Conservation (phyloP, 257 asterid genomes). For the Gentiana macrophylla region DNA sequence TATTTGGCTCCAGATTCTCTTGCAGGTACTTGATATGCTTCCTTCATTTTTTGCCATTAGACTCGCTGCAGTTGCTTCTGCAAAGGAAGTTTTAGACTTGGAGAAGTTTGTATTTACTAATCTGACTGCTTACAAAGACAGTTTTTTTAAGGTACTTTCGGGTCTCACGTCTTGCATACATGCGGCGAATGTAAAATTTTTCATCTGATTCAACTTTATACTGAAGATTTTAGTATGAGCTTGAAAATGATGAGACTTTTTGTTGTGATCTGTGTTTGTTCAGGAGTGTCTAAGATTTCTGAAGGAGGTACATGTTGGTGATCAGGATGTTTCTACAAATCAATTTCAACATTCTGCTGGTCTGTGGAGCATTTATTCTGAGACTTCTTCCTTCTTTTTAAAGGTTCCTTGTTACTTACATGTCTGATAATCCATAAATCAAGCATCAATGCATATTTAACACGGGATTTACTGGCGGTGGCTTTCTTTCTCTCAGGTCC, state of each 20-base stretch:
- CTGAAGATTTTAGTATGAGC: neutral
- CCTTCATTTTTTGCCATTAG: conserved; percentile 70
- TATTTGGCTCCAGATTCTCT: conserved; percentile 46
- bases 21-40: conserved; percentile 54
- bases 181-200: neutral
- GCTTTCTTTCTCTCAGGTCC: conserved; percentile 45
- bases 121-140: conserved; percentile 47
- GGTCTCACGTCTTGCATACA: neutral
- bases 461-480: neutral
- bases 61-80: conserved; percentile 80
- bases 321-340: conserved; percentile 50
- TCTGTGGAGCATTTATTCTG: conserved; percentile 48
- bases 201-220: too few relatives aligned
- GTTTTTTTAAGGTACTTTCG: conserved; percentile 59
- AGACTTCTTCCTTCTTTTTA: conserved; percentile 54
- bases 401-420: conserved; percentile 39
- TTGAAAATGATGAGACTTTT: neutral
- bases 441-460: neutral
- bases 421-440: too few relatives aligned
- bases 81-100: conserved; percentile 66
- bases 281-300: conserved; percentile 89
- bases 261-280: conserved; percentile 9
- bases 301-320: conserved; percentile 58
- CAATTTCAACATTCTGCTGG: conserved; percentile 45
- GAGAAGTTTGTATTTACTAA: conserved; percentile 73